A percentile compares a stretch with the other conserved stretches of the same genome.
Evolutionary conservation across 306 rosid species (phyloP).

Genomic region (Parietaria judaica): DNA sequence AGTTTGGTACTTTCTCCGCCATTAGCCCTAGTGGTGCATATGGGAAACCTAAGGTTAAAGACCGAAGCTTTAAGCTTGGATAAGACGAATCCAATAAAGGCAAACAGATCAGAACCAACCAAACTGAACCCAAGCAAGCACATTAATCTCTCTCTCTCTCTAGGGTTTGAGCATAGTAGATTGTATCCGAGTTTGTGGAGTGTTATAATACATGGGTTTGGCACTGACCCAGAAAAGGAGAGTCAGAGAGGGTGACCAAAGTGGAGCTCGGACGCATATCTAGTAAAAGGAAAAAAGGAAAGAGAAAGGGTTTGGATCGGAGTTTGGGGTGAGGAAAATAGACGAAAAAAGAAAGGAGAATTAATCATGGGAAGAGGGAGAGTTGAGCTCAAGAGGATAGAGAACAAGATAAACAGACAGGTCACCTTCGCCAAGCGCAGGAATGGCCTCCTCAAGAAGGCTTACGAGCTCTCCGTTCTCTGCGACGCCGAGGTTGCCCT

Average conservation of each 20-base stretch:
- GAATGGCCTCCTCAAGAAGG: constrained; percentile 87
- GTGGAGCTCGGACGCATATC: constrained; percentile 10
- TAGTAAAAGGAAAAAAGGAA: background rate
- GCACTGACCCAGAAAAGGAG: constrained; percentile 52
- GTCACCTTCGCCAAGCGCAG: constrained; percentile 90
- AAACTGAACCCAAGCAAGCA: background rate
- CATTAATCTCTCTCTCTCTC: constrained; percentile 10
- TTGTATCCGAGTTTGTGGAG: constrained; percentile 47
- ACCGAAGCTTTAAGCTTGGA: constrained; percentile 1
- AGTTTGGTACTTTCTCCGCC: too few species aligned
- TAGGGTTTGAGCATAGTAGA: constrained; percentile 25
- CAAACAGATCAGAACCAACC: constrained; percentile 11
- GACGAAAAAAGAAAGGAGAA: constrained; percentile 15
- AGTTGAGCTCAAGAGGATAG: constrained; percentile 91
- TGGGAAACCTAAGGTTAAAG: constrained; percentile 35
- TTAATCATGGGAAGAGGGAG: constrained; percentile 77
- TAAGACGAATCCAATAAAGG: constrained; percentile 13
- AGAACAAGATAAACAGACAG: constrained; percentile 97
- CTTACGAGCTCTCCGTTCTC: constrained; percentile 83
- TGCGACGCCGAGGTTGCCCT: constrained; percentile 96
- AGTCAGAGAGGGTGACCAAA: constrained; percentile 30
- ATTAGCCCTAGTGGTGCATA: constrained; percentile 32
- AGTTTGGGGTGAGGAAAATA: background rate
- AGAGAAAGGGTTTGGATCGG: constrained; percentile 7
- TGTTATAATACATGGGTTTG: constrained; percentile 38